Evolutionary conservation across 108 stramenopile species (phyloP).

Genomic region (Pseudonitzschia multiseries): DNA sequence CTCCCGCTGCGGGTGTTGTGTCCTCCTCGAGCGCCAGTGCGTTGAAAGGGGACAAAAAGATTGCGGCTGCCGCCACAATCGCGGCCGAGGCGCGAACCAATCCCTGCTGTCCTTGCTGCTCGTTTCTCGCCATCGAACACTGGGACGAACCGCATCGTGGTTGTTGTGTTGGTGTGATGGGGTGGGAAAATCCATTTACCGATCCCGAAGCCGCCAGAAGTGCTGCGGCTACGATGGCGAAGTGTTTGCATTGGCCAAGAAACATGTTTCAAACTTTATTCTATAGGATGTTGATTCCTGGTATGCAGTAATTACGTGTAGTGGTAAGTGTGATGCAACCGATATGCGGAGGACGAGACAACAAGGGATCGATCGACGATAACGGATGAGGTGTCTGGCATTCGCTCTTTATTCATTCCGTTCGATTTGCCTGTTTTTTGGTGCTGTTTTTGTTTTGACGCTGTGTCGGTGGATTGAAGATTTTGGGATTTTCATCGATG

Average conservation of each 20-base stretch:
- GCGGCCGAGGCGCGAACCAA: neutral
- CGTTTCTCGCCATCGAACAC: neutral
- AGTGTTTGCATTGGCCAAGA: neutral
- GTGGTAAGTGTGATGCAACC: no score
- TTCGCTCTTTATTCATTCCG: no score
- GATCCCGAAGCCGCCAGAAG: neutral
- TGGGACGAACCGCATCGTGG: neutral
- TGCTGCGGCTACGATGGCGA: neutral
- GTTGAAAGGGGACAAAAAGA: conserved; percentile 2
- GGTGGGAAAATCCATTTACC: neutral
- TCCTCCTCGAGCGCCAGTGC: conserved; percentile 3
- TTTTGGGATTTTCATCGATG: neutral
- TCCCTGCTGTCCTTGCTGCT: neutral
- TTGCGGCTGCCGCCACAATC: neutral
- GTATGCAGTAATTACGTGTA: no score
- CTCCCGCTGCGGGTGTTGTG: no score
- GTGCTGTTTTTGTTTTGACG: no score
- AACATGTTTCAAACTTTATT: neutral
- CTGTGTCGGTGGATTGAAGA: neutral
- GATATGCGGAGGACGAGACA: no score
- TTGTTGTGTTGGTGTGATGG: neutral
- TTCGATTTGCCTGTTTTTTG: no score
- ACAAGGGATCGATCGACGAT: no score
- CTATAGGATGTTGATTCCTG: neutral
- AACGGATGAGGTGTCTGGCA: no score